Evolutionary conservation across 768 basidiomycete species (phyloP).

Genomic region (Phanerochaete sordida): DNA sequence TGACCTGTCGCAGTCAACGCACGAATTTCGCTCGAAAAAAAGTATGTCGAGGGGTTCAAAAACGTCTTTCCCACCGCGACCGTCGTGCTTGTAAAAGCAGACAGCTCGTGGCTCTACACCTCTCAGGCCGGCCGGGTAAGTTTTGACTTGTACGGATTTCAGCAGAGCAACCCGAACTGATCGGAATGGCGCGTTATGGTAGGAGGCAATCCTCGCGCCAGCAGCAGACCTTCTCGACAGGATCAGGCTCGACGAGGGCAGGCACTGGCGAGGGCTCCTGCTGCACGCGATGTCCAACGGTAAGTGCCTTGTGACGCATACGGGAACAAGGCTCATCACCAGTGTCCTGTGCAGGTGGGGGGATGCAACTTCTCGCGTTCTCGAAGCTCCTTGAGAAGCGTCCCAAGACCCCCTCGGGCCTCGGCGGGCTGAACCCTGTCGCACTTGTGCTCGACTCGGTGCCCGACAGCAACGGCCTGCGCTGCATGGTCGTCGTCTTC

Average conservation of each 20-base stretch:
- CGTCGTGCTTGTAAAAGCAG: slow-evolving; percentile 6
- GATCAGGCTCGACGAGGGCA: not conserved
- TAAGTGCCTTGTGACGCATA: not conserved
- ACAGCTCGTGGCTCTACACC: slow-evolving; percentile 9
- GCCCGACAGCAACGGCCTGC: slow-evolving; percentile 16
- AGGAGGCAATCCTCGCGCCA: slow-evolving; percentile 15
- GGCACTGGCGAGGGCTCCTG: slow-evolving; percentile 10
- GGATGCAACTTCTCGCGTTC: slow-evolving; percentile 18
- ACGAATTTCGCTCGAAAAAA: slow-evolving; percentile 9
- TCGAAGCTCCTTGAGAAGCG: slow-evolving; percentile 12
- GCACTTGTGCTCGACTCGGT: slow-evolving; percentile 18
- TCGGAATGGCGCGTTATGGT: not conserved
- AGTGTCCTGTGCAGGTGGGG: slow-evolving; percentile 18
- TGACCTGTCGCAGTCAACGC: slow-evolving; percentile 14
- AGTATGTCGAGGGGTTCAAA: slow-evolving; percentile 6
- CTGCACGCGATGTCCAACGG: slow-evolving; percentile 21
- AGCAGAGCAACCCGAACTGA: not conserved
- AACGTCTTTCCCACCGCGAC: slow-evolving; percentile 6
- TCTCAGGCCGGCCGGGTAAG: slow-evolving; percentile 10
- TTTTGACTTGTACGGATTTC: not conserved
- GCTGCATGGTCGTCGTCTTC: slow-evolving; percentile 13
- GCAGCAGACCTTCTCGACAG: slow-evolving; percentile 12
- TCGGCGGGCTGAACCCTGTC: slow-evolving; percentile 6
- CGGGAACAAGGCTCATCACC: not conserved
- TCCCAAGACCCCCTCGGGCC: not conserved